These are phyloP conservation scores for Phlyctochytrium planicorne DNA, from an alignment of 192 early-diverging fungal genomes.

Conservation along the genomic window DNA sequence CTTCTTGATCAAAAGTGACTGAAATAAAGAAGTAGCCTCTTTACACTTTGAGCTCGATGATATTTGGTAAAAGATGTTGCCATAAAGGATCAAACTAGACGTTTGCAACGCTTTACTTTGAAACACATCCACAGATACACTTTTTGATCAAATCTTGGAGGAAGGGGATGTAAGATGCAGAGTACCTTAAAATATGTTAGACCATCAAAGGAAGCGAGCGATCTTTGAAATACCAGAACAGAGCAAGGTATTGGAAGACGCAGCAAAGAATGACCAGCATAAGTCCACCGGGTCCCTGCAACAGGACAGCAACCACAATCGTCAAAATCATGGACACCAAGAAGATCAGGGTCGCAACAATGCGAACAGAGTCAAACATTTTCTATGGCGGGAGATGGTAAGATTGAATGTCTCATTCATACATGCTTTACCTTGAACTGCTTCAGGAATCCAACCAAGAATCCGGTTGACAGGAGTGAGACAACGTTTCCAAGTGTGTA, in stretches of 20 bases:
- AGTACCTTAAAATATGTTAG: conserved; percentile 19
- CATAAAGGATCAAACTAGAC: no score
- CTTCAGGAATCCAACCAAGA: conserved; percentile 81
- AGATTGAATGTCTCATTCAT: background rate
- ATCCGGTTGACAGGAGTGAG: conserved; percentile 82
- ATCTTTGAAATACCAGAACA: conserved; percentile 63
- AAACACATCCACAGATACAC: conserved; percentile 19
- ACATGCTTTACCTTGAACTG: conserved; percentile 71
- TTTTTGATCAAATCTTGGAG: conserved; percentile 61
- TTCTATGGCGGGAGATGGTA: conserved; percentile 30
- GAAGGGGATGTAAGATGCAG: conserved; percentile 82
- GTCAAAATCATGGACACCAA: conserved; percentile 67
- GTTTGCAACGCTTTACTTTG: no score
- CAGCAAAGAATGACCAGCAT: conserved; percentile 78
- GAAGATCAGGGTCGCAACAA: conserved; percentile 74
- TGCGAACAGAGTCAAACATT: conserved; percentile 62
- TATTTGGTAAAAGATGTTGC: no score
- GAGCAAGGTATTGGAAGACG: conserved; percentile 83
- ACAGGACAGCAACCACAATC: conserved; percentile 70
- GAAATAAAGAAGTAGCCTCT: no score
- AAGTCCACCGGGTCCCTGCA: conserved; percentile 38
- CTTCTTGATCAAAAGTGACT: no score
- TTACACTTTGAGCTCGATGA: no score
- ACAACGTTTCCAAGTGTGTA: conserved; percentile 90
- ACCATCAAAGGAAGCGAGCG: background rate